Conservation (phyloP, 163 green algal genomes). For the Scenedesmus sp. region DNA sequence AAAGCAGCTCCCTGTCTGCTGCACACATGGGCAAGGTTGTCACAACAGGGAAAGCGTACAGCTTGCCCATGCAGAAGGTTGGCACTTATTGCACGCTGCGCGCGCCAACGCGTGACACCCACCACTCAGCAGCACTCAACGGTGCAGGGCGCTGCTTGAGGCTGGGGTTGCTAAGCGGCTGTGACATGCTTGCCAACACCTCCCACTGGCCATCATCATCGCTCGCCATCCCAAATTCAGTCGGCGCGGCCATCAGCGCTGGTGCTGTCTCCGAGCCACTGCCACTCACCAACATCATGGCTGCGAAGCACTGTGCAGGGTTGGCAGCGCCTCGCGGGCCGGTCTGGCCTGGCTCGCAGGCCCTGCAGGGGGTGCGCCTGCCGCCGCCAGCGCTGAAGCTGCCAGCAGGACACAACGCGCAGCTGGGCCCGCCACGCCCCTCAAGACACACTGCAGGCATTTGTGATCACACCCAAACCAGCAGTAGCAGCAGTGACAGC, state of each 20-base stretch:
- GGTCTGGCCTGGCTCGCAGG: not conserved
- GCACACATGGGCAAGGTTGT: too few relatives aligned
- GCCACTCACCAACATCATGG: not conserved
- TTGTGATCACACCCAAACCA: not conserved
- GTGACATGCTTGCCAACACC: too few relatives aligned
- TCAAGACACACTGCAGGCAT: not conserved
- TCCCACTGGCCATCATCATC: not conserved
- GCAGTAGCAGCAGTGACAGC: not conserved
- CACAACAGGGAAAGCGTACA: too few relatives aligned
- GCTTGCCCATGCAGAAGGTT: too few relatives aligned
- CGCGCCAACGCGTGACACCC: too few relatives aligned
- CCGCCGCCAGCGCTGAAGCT: constrained; percentile 4
- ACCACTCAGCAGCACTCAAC: too few relatives aligned
- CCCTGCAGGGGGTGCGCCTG: not conserved
- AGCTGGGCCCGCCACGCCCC: not conserved
- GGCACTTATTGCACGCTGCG: too few relatives aligned
- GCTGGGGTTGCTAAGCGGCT: too few relatives aligned
- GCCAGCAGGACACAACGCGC: not conserved
- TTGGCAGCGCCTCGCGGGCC: not conserved
- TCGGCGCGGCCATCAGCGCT: not conserved
- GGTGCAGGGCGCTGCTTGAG: too few relatives aligned
- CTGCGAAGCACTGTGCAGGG: constrained; percentile 1
- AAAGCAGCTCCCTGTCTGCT: too few relatives aligned
- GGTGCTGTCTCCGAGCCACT: not conserved
- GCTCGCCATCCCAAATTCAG: not conserved